A percentile compares a stretch with the other conserved stretches of the same genome.
Evolutionary conservation across 1,284 basidiomycete genomes (phyloP).

Genomic region (Sparassis latifolia): DNA sequence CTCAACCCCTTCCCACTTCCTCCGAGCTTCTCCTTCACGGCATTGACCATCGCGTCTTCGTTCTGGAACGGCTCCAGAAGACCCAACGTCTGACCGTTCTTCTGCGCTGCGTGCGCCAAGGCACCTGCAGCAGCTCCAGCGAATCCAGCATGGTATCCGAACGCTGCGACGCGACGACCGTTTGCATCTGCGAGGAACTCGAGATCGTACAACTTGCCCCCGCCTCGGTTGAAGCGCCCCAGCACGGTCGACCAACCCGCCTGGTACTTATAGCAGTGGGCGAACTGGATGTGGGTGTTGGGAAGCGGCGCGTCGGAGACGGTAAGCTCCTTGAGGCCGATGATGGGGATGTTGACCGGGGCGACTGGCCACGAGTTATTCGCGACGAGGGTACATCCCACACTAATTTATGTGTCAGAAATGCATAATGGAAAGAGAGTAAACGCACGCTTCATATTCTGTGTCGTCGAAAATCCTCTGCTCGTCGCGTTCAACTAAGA

Average conservation of each 20-base stretch:
- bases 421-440: slow-evolving; percentile 5
- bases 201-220: slow-evolving; percentile 91
- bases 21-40: slow-evolving; percentile 66
- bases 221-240: slow-evolving; percentile 81
- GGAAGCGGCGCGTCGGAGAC: slow-evolving; percentile 74
- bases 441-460: slow-evolving; percentile 86
- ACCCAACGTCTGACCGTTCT: slow-evolving; percentile 57
- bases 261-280: slow-evolving; percentile 98
- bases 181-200: slow-evolving; percentile 90
- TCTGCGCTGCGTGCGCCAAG: slow-evolving; percentile 74
- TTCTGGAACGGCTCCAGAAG: slow-evolving; percentile 76
- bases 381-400: slow-evolving; percentile 84
- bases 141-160: slow-evolving; percentile 98
- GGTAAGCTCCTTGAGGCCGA: slow-evolving; percentile 95
- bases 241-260: slow-evolving; percentile 91
- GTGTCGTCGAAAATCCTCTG: slow-evolving; percentile 94
- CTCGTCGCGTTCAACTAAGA: slow-evolving; percentile 90
- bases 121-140: slow-evolving; percentile 94
- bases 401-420: slow-evolving; percentile 37
- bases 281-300: slow-evolving; percentile 98
- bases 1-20: slow-evolving; percentile 73
- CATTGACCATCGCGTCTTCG: slow-evolving; percentile 74
- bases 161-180: slow-evolving; percentile 94
- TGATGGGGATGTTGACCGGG: slow-evolving; percentile 75
- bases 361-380: slow-evolving; percentile 90